Conservation (phyloP, 768 basidiomycete genomes). For the Mycena floridula region DNA sequence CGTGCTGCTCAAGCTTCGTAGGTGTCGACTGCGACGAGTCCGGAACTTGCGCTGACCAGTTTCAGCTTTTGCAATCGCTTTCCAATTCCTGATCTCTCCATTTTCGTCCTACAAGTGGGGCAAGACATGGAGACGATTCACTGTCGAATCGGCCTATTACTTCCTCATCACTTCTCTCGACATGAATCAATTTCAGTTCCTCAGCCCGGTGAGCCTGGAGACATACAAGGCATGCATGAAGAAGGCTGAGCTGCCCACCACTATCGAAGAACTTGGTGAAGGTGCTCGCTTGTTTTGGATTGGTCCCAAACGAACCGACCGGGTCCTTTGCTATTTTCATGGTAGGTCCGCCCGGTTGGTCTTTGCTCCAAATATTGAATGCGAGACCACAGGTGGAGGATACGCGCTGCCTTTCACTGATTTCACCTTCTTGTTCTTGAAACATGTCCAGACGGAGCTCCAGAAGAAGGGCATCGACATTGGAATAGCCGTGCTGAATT, state of each 20-base stretch:
- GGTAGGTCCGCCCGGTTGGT: conserved; percentile 14
- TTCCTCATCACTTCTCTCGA: background rate
- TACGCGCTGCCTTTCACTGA: conserved; percentile 4
- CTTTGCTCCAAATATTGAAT: background rate
- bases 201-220: background rate
- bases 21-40: too few species aligned
- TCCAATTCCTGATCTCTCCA: background rate
- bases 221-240: conserved; percentile 19
- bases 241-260: conserved; percentile 11
- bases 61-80: background rate
- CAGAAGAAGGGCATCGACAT: conserved; percentile 2
- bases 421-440: conserved; percentile 1
- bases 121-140: background rate
- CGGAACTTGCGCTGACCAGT: too few species aligned
- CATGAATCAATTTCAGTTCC: background rate
- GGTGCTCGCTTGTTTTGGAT: conserved; percentile 26
- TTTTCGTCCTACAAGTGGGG: background rate
- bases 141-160: background rate
- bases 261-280: conserved; percentile 22
- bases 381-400: conserved; percentile 3
- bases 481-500: conserved; percentile 5
- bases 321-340: conserved; percentile 26
- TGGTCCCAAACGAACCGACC: conserved; percentile 22
- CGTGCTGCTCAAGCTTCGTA: too few species aligned
- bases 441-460: conserved; percentile 3